Evolutionary conservation across 441 rosid species (phyloP).

Genomic region (Mallotus japonicus): DNA sequence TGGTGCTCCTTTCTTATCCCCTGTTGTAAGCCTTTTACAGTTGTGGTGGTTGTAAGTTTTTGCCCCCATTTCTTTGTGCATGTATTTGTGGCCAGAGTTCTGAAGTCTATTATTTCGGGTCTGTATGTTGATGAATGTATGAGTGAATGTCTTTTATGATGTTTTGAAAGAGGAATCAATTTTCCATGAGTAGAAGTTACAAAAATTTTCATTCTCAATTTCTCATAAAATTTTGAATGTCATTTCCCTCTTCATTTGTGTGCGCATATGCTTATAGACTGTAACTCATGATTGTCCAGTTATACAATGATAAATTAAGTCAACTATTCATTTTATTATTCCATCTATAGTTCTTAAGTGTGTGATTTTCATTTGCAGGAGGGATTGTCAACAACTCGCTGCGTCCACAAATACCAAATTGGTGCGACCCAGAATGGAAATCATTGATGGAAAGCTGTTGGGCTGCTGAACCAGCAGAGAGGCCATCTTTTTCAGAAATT

Average conservation of each 20-base stretch:
- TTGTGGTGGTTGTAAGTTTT: neutral
- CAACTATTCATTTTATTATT: neutral
- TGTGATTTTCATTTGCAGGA: conserved; percentile 46
- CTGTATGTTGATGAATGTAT: neutral
- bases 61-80: neutral
- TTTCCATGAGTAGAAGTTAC: neutral
- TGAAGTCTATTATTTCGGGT: neutral
- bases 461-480: conserved; percentile 79
- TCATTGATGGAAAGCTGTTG: conserved; percentile 88
- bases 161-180: neutral
- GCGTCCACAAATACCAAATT: conserved; percentile 89
- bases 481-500: conserved; percentile 81
- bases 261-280: neutral
- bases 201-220: neutral
- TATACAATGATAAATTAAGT: neutral
- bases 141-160: neutral
- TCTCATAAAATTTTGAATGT: neutral
- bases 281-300: neutral
- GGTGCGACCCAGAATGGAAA: conserved; percentile 99
- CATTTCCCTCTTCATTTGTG: neutral
- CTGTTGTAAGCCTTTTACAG: neutral
- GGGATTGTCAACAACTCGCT: conserved; percentile 91
- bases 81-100: neutral
- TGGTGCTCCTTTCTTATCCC: neutral
- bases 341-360: neutral